Percentiles rank a stretch among this genome's conserved stretches.
phyloP scores from a whole-genome alignment of 1,139 yeast genomes.

The Pichia sp. region DNA sequence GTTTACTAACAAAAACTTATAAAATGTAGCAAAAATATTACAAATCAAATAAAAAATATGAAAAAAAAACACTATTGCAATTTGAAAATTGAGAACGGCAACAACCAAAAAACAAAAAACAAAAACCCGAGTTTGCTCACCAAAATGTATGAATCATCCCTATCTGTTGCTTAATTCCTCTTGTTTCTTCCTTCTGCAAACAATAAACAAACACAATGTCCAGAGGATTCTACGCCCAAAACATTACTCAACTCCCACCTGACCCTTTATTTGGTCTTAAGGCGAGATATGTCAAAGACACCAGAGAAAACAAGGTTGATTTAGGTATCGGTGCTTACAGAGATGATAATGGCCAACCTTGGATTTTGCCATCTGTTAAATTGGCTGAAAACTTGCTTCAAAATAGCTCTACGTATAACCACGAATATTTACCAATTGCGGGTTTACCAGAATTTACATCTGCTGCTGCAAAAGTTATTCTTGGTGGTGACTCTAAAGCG shows the following conservation, averaged over 20 bases:
- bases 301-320: constrained; percentile 61
- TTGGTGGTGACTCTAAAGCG: constrained; percentile 61
- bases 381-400: constrained; percentile 57
- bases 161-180: neutral
- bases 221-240: constrained; percentile 33
- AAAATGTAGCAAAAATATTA: neutral
- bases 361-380: constrained; percentile 83
- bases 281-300: constrained; percentile 63
- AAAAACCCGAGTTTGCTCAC: neutral
- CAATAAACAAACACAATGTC: constrained; percentile 10
- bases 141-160: neutral
- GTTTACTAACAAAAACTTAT: neutral
- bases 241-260: constrained; percentile 58
- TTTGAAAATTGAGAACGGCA: neutral
- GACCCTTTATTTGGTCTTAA: constrained; percentile 82
- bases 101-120: neutral
- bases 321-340: constrained; percentile 95
- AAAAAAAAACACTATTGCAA: neutral
- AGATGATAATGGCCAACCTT: constrained; percentile 87
- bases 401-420: constrained; percentile 63
- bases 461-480: constrained; percentile 72
- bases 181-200: neutral
- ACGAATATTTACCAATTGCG: constrained; percentile 82
- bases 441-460: constrained; percentile 67
- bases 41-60: neutral